These are phyloP conservation scores for Cryptococcus sp. DNA, from an alignment of 1,284 basidiomycete species.

Conservation along the genomic window DNA sequence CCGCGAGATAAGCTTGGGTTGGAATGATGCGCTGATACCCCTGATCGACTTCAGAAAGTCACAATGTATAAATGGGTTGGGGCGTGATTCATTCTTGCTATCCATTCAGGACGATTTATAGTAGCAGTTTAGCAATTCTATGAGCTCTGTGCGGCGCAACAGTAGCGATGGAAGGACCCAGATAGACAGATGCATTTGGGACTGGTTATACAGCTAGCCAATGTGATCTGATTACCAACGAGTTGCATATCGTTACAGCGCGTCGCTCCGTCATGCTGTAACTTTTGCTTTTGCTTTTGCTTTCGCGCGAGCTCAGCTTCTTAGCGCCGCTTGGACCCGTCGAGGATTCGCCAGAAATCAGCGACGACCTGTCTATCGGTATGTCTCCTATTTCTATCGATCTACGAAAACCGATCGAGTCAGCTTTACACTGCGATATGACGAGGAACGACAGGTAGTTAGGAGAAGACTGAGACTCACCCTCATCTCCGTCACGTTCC, in stretches of 20 bases:
- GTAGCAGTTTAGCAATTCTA: no score
- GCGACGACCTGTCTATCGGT: conserved; percentile 94
- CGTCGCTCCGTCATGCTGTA: not conserved
- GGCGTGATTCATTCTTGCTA: conserved; percentile 7
- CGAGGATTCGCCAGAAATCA: conserved; percentile 90
- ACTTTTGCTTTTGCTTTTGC: no score
- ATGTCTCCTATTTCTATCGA: conserved; percentile 84
- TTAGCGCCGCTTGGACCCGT: conserved; percentile 50
- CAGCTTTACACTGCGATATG: not conserved
- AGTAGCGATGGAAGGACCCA: not conserved
- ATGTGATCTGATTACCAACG: not conserved
- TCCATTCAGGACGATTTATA: no score
- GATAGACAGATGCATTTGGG: not conserved
- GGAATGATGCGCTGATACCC: not conserved
- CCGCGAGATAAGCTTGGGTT: not conserved
- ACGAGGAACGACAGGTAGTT: not conserved
- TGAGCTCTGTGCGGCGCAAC: no score
- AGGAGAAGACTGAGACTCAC: conserved; percentile 54
- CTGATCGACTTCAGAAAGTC: conserved; percentile 4
- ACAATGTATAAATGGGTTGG: conserved; percentile 36
- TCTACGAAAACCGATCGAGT: conserved; percentile 57
- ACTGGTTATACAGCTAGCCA: not conserved
- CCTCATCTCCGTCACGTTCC: conserved; percentile 94
- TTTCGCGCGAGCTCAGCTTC: not conserved
- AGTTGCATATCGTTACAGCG: not conserved